Evolutionary conservation across 345 rosid genomes (phyloP), one percentile per base, ranked within the genome.

Genomic region (Arabis hirsuta): DNA sequence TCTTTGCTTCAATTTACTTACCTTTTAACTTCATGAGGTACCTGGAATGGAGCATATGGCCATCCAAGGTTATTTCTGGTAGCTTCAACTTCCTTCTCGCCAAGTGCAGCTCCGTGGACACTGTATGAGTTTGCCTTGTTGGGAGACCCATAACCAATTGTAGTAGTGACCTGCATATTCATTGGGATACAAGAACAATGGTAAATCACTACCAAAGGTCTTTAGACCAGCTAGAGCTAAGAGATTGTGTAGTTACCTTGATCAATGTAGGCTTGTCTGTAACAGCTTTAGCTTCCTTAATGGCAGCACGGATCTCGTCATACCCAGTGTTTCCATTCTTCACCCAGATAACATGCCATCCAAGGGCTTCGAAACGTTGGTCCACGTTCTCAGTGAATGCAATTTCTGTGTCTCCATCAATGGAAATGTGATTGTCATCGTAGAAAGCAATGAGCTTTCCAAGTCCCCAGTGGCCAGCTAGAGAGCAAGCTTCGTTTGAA

Each of bases 281-380:
- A 38, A 96, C 97, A 56, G 98, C 73, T 84, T 96, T 96, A 50
- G 99, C 99, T 82, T 96, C 98, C 88, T 90, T 87, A 53, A 96
- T 90, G 73, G 99, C 99, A 79, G 98, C 96, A 60, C 99, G 94
- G 60, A 96, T 92, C n/a, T 92, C 98, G 73, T 92, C 98, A 71
- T 92, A 96, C 48, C 99, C 98, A 55, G 84, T 92, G 88, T 96
- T 92, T 69, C 99, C 99, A 71, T 92, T 92, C 91, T 96, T 92
- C 80, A 96, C 99, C 99, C 97, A 90, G 73, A 96, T 92, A 47
- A 96, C 98, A 68, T 96, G 98, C 99, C 99, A 96, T 32, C 99
- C 99, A 65, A 92, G 99, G 50, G 83, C 98, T 86, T 96, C 99
- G 14, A 90, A 96, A 67, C 99, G 96, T 57, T 56, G 61, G 41